phyloP scores from a whole-genome alignment of 805 yeast species.

The Lipomyces oligophaga region DNA sequence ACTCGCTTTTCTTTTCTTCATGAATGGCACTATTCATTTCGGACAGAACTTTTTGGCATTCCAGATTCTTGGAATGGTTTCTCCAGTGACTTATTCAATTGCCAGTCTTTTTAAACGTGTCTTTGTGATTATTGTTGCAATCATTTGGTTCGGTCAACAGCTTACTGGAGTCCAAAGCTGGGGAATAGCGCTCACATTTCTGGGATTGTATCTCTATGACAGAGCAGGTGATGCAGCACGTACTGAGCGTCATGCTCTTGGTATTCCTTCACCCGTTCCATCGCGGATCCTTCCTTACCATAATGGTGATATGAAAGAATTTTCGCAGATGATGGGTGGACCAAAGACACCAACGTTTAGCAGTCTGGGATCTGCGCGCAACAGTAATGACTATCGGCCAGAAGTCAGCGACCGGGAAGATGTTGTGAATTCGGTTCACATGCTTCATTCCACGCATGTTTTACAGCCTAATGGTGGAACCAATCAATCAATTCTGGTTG shows the following conservation, averaged over 20 bases:
- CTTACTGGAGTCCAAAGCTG: conserved; percentile 40
- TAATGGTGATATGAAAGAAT: conserved; percentile 13
- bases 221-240: conserved; percentile 39
- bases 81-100: conserved; percentile 80
- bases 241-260: conserved; percentile 17
- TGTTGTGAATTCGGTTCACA: conserved; percentile 1
- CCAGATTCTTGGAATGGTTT: conserved; percentile 72
- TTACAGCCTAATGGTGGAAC: no score
- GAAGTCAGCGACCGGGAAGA: conserved; percentile 6
- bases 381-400: conserved; percentile 4
- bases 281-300: conserved; percentile 15
- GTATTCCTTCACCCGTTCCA: conserved; percentile 3
- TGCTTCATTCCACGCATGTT: conserved; percentile 3
- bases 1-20: conserved; percentile 46
- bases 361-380: conserved; percentile 10
- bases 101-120: conserved; percentile 86
- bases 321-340: not conserved
- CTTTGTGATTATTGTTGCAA: conserved; percentile 75
- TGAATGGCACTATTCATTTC: conserved; percentile 76
- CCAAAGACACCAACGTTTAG: conserved; percentile 3
- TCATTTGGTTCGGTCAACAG: conserved; percentile 54
- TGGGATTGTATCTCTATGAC: conserved; percentile 43
- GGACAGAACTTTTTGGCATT: conserved; percentile 76
- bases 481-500: conserved; percentile 12
- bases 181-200: conserved; percentile 41